Conservation (phyloP, 1,284 basidiomycete genomes). For the Tilletia caries region DNA sequence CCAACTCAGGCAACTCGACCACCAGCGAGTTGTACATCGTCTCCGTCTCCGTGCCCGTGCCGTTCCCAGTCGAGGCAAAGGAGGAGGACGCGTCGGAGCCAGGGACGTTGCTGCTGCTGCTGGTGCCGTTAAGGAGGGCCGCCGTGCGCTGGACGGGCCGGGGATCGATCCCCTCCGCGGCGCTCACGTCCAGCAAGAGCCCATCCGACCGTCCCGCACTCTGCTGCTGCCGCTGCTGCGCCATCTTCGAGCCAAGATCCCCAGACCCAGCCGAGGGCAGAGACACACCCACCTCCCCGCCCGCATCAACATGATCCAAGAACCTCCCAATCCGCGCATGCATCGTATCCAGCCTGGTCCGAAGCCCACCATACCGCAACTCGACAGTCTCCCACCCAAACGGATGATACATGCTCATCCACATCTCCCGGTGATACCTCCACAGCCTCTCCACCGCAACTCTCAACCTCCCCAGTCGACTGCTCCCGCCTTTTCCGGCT, state of each 20-base stretch:
- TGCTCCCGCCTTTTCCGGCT: constrained; percentile 15
- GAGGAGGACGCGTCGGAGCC: neutral
- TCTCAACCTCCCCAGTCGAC: constrained; percentile 15
- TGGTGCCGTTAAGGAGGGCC: neutral
- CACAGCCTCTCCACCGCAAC: constrained; percentile 39
- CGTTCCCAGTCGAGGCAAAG: neutral
- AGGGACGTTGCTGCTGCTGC: neutral
- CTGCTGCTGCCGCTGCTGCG: no score
- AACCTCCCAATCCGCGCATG: constrained; percentile 32
- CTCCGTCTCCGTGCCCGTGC: constrained; percentile 13
- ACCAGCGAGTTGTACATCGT: constrained; percentile 27
- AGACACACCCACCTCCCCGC: constrained; percentile 19
- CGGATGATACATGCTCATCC: constrained; percentile 49
- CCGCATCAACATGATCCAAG: constrained; percentile 25
- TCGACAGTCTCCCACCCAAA: constrained; percentile 55
- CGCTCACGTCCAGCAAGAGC: constrained; percentile 19
- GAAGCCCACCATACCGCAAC: constrained; percentile 53
- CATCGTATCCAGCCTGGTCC: constrained; percentile 51
- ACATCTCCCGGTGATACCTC: constrained; percentile 48
- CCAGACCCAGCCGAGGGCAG: no score
- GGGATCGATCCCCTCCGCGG: neutral
- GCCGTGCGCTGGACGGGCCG: neutral
- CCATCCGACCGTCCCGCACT: neutral
- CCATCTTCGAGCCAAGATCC: no score
- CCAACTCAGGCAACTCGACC: constrained; percentile 31